These are phyloP conservation scores for Amoeboaphelidium protococcarum DNA, from an alignment of 371 early-diverging fungal genomes.

Conservation along the genomic window DNA sequence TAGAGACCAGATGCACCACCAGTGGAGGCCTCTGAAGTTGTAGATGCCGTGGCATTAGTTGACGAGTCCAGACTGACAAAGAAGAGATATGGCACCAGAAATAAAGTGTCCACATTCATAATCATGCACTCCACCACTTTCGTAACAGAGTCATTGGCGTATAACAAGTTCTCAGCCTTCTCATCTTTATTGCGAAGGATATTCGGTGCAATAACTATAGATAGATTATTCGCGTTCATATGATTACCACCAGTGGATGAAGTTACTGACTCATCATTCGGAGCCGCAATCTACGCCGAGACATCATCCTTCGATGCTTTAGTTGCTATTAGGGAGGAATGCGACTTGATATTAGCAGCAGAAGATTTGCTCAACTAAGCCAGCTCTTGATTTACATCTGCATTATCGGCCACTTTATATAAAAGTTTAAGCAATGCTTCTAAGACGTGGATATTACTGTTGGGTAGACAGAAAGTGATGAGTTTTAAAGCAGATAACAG, in stretches of 20 bases:
- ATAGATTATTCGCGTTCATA: neutral
- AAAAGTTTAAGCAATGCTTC: neutral
- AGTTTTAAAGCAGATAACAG: neutral
- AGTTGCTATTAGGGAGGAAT: too few relatives aligned
- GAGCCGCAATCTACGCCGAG: too few relatives aligned
- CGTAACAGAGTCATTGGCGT: neutral
- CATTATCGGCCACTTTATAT: neutral
- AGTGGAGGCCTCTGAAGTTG: too few relatives aligned
- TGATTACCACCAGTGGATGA: neutral
- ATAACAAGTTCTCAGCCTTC: neutral
- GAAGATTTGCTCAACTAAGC: too few relatives aligned
- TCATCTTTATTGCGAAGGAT: neutral
- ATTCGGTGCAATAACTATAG: neutral
- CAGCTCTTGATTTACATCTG: too few relatives aligned
- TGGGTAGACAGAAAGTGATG: neutral
- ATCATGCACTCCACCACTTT: neutral
- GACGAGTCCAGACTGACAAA: too few relatives aligned
- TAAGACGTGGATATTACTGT: neutral
- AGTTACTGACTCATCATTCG: too few relatives aligned
- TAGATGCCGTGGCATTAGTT: too few relatives aligned
- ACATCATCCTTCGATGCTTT: too few relatives aligned
- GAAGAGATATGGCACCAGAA: neutral
- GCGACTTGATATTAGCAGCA: too few relatives aligned
- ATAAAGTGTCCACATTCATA: neutral
- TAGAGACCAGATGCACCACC: too few relatives aligned